Percentiles rank a stretch among this genome's conserved stretches.
These are phyloP conservation scores for Lodderomyces jiufengensis DNA, from an alignment of 1,139 yeast genomes.

Conservation along the genomic window DNA sequence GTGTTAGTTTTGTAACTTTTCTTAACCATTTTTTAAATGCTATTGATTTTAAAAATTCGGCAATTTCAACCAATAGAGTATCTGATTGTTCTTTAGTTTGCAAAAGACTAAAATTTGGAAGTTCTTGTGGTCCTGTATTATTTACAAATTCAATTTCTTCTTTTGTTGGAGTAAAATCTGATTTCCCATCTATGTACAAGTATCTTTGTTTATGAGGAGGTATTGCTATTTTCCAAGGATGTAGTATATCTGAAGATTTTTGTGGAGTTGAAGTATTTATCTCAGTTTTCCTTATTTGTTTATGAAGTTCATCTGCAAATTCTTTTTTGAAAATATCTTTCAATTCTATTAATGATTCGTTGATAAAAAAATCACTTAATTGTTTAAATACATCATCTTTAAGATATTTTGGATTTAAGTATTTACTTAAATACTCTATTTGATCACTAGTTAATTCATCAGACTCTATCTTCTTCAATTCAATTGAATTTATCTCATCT, in stretches of 20 bases:
- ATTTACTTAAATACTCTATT: slow-evolving; percentile 43
- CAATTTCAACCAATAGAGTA: slow-evolving; percentile 48
- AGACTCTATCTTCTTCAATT: slow-evolving; percentile 23
- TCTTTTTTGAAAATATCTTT: slow-evolving; percentile 57
- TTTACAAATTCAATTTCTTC: slow-evolving; percentile 22
- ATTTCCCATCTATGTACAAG: slow-evolving; percentile 74
- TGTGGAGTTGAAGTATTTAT: slow-evolving; percentile 58
- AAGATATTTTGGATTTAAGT: slow-evolving; percentile 56
- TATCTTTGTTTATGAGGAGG: slow-evolving; percentile 94
- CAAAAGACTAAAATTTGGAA: slow-evolving; percentile 48
- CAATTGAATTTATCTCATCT: slow-evolving; percentile 29
- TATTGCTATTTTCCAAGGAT: slow-evolving; percentile 87
- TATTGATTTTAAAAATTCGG: slow-evolving; percentile 54
- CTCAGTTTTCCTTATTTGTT: slow-evolving; percentile 50
- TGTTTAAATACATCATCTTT: slow-evolving; percentile 16
- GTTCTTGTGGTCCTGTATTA: slow-evolving; percentile 45
- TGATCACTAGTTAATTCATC: slow-evolving; percentile 19
- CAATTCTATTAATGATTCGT: slow-evolving; percentile 69
- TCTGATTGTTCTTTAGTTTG: slow-evolving; percentile 10
- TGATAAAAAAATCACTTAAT: slow-evolving; percentile 52
- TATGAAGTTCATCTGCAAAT: slow-evolving; percentile 46
- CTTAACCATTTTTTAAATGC: slow-evolving; percentile 71
- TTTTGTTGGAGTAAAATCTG: slow-evolving; percentile 25
- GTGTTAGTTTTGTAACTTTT: slow-evolving; percentile 58
- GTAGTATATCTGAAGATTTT: slow-evolving; percentile 49